phyloP scores from a whole-genome alignment of 2,329 filamentous ascomycete genomes.

The Colletotrichum tofieldiae region DNA sequence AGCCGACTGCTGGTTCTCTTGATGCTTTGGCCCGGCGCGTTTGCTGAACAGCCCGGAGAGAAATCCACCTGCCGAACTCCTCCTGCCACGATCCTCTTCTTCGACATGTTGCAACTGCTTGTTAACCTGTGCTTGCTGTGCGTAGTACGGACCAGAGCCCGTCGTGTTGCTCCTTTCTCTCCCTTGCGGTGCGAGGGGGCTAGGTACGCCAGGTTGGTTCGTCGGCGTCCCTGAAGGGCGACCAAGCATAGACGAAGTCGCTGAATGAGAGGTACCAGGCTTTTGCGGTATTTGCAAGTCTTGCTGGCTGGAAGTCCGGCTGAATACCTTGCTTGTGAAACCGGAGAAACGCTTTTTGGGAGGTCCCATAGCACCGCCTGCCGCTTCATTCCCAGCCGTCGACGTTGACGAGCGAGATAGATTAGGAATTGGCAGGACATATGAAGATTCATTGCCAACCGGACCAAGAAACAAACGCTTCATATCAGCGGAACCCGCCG shows the following conservation, averaged over 20 bases:
- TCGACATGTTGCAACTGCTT: conserved; percentile 21
- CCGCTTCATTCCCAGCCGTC: conserved; percentile 44
- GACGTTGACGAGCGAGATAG: conserved; percentile 49
- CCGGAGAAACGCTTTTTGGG: conserved; percentile 65
- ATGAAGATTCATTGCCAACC: conserved; percentile 38
- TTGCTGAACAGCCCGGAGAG: conserved; percentile 46
- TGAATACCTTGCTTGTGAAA: conserved; percentile 51
- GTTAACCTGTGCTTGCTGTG: conserved; percentile 16
- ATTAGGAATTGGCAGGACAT: conserved; percentile 38
- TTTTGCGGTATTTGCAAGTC: conserved; percentile 41
- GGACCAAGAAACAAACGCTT: conserved; percentile 58
- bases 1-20: conserved; percentile 41
- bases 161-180: conserved; percentile 45
- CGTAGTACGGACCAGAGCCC: conserved; percentile 39
- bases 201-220: conserved; percentile 29
- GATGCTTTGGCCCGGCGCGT: conserved; percentile 44
- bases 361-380: conserved; percentile 11
- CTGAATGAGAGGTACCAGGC: conserved; percentile 45
- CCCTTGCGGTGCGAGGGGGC: conserved; percentile 23
- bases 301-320: conserved; percentile 45
- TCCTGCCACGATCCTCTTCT: conserved; percentile 46
- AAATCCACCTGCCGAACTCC: conserved; percentile 45
- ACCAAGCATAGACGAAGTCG: conserved; percentile 44
- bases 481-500: conserved; percentile 50
- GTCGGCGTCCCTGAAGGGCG: conserved; percentile 29